Evolutionary conservation across 805 yeast species (phyloP), one percentile per base, ranked within the genome.

Genomic region (Saccharomycodes ludwigii): DNA sequence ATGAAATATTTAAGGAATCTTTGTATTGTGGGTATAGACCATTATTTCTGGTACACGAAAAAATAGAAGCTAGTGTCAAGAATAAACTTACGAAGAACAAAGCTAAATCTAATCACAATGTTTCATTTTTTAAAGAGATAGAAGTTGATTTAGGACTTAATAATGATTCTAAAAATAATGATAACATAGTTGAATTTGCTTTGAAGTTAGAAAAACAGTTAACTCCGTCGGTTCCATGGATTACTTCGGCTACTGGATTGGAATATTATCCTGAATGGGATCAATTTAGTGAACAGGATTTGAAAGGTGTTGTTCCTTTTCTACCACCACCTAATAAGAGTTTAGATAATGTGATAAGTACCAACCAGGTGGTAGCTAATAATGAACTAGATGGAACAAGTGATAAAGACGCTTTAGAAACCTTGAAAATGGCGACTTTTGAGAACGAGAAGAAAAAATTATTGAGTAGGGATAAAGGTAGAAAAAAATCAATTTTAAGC

Each of bases 181-280:
- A 43, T 32, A 29, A 43, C 27, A 30, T 56, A 28, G 44, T 47
- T 34, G 46, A 48, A 34, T 34, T 47, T 45, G 44, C 52, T 24
- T 40, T 59, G 61, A 39, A 43, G 34, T 24, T 43, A 34, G 52
- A 48, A 29, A 47, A 46, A 22, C 40, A 34, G 13, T 41, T 38
- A 31, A 51, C 41, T 36, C 51, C 41, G 31, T 45, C 55, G 2
- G 17, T 20, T 15, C 48, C 53, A 6, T 58, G 62, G 62, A 42
- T 46, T 14, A 46, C 48, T 32, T 54, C 61, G 9, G 59, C 61
- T 1, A 47, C 59, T 1, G 61, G 62, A 1, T 31, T 50, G 9
- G 59, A 57, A 34, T 40, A 39, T n/a, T 58, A 49, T 31, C 42
- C 43, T 6, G 58, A 52, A 30, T 54, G 58, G 58, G 56, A 52